These are phyloP conservation scores for Rubia peregrina DNA, from an alignment of 305 asterid genomes.

Conservation along the genomic window DNA sequence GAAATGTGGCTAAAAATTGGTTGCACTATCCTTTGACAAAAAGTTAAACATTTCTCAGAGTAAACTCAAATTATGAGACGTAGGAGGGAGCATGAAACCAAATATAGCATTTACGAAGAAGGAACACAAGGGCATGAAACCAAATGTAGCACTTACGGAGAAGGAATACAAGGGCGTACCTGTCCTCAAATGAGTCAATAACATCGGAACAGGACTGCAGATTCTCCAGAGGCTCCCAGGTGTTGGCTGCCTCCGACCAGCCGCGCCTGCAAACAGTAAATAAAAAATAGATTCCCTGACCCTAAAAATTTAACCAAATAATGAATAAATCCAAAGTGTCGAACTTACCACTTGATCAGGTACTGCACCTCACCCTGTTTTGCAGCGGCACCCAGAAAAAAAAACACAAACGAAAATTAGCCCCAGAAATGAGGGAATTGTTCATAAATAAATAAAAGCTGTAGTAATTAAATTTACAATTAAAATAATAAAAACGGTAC, in stretches of 20 bases:
- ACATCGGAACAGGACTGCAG: constrained; percentile 57
- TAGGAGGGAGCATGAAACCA: background rate
- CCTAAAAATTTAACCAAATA: background rate
- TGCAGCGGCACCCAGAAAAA: too few species aligned
- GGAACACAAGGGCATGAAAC: too few species aligned
- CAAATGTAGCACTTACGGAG: too few species aligned
- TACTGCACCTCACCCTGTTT: constrained; percentile 75
- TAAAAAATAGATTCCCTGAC: background rate
- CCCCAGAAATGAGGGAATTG: too few species aligned
- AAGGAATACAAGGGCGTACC: constrained; percentile 33
- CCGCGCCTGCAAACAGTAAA: constrained; percentile 60
- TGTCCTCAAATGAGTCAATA: constrained; percentile 40
- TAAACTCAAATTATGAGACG: background rate
- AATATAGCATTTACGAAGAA: constrained; percentile 9
- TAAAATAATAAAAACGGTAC: constrained; percentile 4
- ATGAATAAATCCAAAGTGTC: background rate
- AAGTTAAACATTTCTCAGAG: background rate
- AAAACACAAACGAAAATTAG: too few species aligned
- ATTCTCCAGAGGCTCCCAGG: constrained; percentile 95
- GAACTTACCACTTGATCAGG: constrained; percentile 82
- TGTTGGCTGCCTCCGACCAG: constrained; percentile 86
- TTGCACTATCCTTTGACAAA: background rate
- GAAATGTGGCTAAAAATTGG: too few species aligned
- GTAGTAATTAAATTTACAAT: too few species aligned
- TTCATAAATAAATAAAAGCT: too few species aligned